Base-by-base conservation (phyloP, 139 green algal genomes). In the Dunaliella primolecta region DNA sequence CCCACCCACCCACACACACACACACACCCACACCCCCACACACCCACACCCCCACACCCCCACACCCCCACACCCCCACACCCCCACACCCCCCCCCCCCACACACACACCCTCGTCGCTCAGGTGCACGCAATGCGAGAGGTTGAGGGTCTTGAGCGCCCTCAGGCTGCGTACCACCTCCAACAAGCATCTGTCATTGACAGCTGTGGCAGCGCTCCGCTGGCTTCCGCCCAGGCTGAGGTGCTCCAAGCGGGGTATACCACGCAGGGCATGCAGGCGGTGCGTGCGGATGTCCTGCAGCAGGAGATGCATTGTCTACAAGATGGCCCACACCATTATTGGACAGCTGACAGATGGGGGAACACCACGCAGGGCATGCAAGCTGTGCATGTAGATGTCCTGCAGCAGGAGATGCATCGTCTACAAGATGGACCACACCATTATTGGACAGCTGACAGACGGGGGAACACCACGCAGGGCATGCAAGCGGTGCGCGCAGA, bases 111-210 rank as follows among this genome's bases (percentile, higher is more conserved):
- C 89, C 84, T 72, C 84, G 80, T 93, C 90, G 2, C 80, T 86
- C 1, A 93, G 74, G 78, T 91, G 90, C 33, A 93, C 90, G 56
- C 90, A 93, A 57, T 92, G 90, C 33, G 86, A 81, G 2, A 93
- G 56, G 80, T 90, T 88, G 0, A 93, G 74, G 30, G 32, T 82
- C 33, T 75, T 74, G 27, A 93, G 84, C 32, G 32, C 80, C 1
- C 36, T 80, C 21, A 91, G 30, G 15, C 46, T 64, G n/a, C 24
- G 35, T 32, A 82, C 37, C 55, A 93, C 75, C 75, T 87, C 87
- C 29, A 56, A 72, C 0, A 91, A 31, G 80, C 86, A 89, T 21
- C 30, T 24, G 81, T 93, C 89, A 2, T 80, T 91, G 32, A 91
- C 86, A 25, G 88, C 83, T 31, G 81, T 86, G 29, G 86, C 86